Conservation (phyloP, 2,329 filamentous ascomycete species). For the Aspergillus proliferans region DNA sequence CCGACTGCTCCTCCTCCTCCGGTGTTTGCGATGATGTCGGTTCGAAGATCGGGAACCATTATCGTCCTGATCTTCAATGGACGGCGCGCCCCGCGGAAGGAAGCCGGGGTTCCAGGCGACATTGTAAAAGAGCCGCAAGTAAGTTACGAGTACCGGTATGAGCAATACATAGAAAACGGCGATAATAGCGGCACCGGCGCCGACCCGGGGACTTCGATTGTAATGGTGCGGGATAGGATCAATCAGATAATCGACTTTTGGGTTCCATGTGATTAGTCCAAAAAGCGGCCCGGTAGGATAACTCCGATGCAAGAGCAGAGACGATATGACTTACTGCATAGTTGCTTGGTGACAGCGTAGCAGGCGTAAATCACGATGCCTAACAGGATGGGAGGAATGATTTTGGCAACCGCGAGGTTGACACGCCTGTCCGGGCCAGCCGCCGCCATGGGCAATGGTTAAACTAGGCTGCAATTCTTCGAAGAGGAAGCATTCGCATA, state of each 20-base stretch:
- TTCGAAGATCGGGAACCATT: conserved; percentile 12
- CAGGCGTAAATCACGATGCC: conserved; percentile 62
- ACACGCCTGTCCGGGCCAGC: conserved; percentile 34
- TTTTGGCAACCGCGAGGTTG: conserved; percentile 55
- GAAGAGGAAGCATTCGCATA: neutral
- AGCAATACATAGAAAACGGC: conserved; percentile 68
- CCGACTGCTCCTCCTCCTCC: conserved; percentile 19
- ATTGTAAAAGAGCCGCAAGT: conserved; percentile 63
- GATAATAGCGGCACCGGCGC: conserved; percentile 63
- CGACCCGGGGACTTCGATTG: conserved; percentile 39
- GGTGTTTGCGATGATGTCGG: conserved; percentile 11
- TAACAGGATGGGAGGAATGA: conserved; percentile 65
- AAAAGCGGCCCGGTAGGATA: neutral
- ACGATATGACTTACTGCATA: conserved; percentile 55
- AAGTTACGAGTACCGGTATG: conserved; percentile 58
- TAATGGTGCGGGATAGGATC: conserved; percentile 36
- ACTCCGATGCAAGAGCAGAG: neutral
- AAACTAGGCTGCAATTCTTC: conserved; percentile 5
- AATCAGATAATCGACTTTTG: conserved; percentile 65
- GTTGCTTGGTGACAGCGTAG: conserved; percentile 61
- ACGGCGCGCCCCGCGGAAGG: conserved; percentile 56
- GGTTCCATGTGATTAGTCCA: neutral
- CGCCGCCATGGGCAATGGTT: conserved; percentile 24
- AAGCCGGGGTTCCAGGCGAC: conserved; percentile 68
- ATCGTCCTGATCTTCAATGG: conserved; percentile 19